Conservation (phyloP, 164 flowering plant genomes). For the Nymphaea colorata region DNA sequence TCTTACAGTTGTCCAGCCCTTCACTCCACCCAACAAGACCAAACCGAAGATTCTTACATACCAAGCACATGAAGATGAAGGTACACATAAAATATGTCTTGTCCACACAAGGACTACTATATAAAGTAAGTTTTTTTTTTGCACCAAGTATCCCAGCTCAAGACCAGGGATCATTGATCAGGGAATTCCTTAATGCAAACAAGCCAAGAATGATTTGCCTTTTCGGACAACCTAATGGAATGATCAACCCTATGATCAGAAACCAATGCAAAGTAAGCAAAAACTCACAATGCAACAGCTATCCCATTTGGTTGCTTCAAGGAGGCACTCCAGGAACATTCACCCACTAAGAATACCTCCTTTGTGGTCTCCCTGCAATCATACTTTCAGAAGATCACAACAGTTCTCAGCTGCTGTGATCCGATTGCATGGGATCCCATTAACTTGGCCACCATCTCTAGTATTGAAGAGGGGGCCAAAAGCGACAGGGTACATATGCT, state of each 20-base stretch:
- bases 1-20: no score
- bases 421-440: constrained; percentile 35
- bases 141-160: no score
- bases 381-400: constrained; percentile 44
- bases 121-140: no score
- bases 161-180: no score
- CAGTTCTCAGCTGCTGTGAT: constrained; percentile 44
- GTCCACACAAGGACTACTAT: no score
- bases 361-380: constrained; percentile 10
- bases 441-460: constrained; percentile 27
- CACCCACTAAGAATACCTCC: not conserved
- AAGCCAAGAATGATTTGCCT: constrained; percentile 95
- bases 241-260: constrained; percentile 22
- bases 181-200: not conserved
- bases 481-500: constrained; percentile 27
- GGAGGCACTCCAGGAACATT: constrained; percentile 24
- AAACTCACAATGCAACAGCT: constrained; percentile 14
- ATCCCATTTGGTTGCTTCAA: constrained; percentile 30
- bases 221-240: constrained; percentile 29
- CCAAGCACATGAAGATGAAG: no score
- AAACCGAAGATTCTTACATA: no score
- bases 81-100: no score
- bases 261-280: constrained; percentile 9
- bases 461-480: constrained; percentile 24
- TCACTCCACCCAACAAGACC: no score